These are phyloP conservation scores for Excoecaria agallocha DNA, from an alignment of 345 rosid species.

Conservation along the genomic window DNA sequence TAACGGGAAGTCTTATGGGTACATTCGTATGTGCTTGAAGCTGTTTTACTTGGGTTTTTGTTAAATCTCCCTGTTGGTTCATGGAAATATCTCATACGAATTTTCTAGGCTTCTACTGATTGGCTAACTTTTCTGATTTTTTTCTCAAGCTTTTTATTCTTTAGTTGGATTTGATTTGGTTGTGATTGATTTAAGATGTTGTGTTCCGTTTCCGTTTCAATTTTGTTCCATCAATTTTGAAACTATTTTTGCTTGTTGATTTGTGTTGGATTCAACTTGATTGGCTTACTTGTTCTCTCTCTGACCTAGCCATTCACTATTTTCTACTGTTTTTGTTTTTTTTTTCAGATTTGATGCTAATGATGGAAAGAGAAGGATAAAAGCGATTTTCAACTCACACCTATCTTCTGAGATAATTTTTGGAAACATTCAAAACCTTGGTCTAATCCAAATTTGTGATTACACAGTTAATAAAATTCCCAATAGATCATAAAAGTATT, in stretches of 20 bases:
- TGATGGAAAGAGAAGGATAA: constrained; percentile 66
- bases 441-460: constrained; percentile 62
- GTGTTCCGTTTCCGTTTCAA: not conserved
- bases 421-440: constrained; percentile 67
- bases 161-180: too few relatives aligned
- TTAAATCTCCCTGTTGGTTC: too few relatives aligned
- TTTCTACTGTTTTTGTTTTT: not conserved
- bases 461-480: constrained; percentile 82
- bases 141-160: too few relatives aligned
- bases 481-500: constrained; percentile 67
- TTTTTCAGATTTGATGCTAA: constrained; percentile 63
- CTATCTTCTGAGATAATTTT: constrained; percentile 56
- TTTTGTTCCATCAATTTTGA: too few relatives aligned
- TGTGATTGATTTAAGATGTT: not conserved
- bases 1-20: constrained; percentile 78
- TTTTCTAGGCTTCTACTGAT: too few relatives aligned
- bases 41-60: too few relatives aligned
- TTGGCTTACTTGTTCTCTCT: not conserved
- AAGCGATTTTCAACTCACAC: constrained; percentile 58
- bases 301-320: too few relatives aligned
- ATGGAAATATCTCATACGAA: too few relatives aligned
- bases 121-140: not conserved
- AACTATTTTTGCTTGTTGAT: not conserved
- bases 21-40: not conserved
- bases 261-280: not conserved